phyloP scores from a whole-genome alignment of 2,329 filamentous ascomycete genomes.

The Nannizzia gypsea region DNA sequence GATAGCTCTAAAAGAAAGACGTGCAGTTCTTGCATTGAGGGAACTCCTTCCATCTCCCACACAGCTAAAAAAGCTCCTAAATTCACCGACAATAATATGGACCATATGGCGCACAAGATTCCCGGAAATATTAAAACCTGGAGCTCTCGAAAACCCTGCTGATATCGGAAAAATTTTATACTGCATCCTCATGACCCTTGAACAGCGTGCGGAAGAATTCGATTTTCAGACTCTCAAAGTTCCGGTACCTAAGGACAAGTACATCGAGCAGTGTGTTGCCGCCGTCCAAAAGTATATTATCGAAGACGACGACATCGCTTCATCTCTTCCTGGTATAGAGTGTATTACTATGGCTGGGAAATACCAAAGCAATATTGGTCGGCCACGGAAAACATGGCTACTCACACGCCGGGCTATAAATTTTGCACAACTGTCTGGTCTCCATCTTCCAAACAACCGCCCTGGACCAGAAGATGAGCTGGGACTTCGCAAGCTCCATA shows the following conservation, averaged over 20 bases:
- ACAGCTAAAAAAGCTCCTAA: conserved; percentile 25
- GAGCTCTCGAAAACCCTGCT: conserved; percentile 22
- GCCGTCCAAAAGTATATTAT: conserved; percentile 39
- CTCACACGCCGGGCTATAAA: conserved; percentile 40
- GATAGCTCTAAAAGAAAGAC: conserved; percentile 19
- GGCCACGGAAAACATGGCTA: conserved; percentile 45
- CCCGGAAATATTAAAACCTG: conserved; percentile 20
- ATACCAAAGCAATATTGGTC: conserved; percentile 44
- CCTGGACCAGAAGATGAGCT: conserved; percentile 18
- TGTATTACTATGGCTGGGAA: conserved; percentile 41
- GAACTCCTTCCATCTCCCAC: conserved; percentile 25
- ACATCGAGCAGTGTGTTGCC: conserved; percentile 37
- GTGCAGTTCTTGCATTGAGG: conserved; percentile 20
- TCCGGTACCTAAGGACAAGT: conserved; percentile 32
- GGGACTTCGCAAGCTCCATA: conserved; percentile 23
- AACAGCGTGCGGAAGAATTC: conserved; percentile 31
- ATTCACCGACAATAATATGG: conserved; percentile 22
- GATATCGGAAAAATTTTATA: conserved; percentile 34
- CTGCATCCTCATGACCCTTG: conserved; percentile 34
- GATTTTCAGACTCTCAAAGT: conserved; percentile 27
- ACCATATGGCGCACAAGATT: conserved; percentile 25
- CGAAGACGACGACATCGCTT: conserved; percentile 39
- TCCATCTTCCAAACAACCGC: conserved; percentile 28
- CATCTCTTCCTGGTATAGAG: conserved; percentile 43
- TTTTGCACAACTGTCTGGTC: conserved; percentile 42